Evolutionary conservation across 768 basidiomycete genomes (phyloP).

Genomic region (Botryobasidium botryosum): DNA sequence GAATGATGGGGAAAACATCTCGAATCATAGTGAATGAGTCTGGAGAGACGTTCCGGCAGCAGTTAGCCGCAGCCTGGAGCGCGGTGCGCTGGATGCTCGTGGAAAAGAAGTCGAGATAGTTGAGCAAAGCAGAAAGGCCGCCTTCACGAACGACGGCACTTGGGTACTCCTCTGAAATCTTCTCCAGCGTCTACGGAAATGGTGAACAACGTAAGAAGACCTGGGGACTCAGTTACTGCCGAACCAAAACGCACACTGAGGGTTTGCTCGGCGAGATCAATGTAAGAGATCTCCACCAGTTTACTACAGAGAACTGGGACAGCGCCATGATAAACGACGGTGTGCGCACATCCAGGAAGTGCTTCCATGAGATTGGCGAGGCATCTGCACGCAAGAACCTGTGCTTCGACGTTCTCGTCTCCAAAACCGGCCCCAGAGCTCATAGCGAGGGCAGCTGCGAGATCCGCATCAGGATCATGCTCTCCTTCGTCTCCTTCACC

Average conservation of each 20-base stretch:
- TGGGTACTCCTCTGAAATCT: conserved; percentile 96
- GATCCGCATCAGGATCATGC: conserved; percentile 20
- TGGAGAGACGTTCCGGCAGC: conserved; percentile 78
- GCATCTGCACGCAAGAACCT: conserved; percentile 90
- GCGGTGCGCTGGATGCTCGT: conserved; percentile 96
- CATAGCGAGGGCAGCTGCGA: conserved; percentile 75
- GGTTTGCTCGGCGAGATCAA: conserved; percentile 96
- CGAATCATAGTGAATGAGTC: conserved; percentile 83
- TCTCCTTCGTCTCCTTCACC: conserved; percentile 37
- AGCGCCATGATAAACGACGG: conserved; percentile 94
- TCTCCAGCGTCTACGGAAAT: conserved; percentile 70
- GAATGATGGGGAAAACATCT: conserved; percentile 71
- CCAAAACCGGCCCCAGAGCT: conserved; percentile 30
- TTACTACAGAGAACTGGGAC: conserved; percentile 97
- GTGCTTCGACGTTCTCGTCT: conserved; percentile 67
- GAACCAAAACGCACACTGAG: conserved; percentile 58
- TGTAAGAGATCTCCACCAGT: conserved; percentile 90
- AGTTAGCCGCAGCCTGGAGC: conserved; percentile 89
- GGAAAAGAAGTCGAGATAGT: conserved; percentile 96
- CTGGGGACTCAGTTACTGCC: conserved; percentile 6
- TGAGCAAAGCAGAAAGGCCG: conserved; percentile 80
- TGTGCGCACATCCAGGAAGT: conserved; percentile 93
- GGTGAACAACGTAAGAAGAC: conserved; percentile 2
- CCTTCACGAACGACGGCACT: conserved; percentile 92
- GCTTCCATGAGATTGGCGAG: conserved; percentile 98